Evolutionary conservation across 2,329 filamentous ascomycete genomes (phyloP).

Genomic region (Fusarium scirpi): DNA sequence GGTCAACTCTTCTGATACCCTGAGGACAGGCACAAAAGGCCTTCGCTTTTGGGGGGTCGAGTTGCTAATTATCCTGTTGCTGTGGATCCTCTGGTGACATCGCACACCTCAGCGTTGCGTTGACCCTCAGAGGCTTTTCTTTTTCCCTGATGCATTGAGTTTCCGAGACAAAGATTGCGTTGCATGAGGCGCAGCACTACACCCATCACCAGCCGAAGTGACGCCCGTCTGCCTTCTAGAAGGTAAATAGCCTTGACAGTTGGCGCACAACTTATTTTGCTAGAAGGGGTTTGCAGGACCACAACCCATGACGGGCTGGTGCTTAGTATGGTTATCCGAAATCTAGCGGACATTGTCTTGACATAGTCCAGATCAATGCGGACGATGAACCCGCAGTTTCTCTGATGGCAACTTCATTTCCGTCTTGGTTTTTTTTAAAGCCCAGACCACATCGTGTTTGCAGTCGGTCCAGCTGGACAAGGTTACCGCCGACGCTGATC

Average conservation of each 20-base stretch:
- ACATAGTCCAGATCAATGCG: not conserved
- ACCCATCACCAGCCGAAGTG: constrained; percentile 21
- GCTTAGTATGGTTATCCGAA: not conserved
- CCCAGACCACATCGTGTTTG: constrained; percentile 20
- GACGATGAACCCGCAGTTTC: constrained; percentile 2
- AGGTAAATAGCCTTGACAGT: constrained; percentile 9
- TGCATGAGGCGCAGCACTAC: constrained; percentile 42
- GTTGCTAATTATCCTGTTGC: not conserved
- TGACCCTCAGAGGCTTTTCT: constrained; percentile 11
- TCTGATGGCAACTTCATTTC: constrained; percentile 1
- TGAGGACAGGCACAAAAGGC: not conserved
- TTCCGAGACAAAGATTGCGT: constrained; percentile 41
- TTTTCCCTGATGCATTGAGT: not conserved
- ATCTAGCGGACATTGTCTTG: not conserved
- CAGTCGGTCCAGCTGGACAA: constrained; percentile 47
- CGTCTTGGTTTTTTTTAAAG: constrained; percentile 3
- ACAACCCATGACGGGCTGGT: constrained; percentile 2
- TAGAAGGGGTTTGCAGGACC: not conserved
- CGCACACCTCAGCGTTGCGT: constrained; percentile 4
- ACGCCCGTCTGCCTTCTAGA: constrained; percentile 41
- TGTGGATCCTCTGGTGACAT: constrained; percentile 14
- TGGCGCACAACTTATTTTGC: not conserved
- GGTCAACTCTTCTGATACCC: no score
- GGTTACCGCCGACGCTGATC: constrained; percentile 44
- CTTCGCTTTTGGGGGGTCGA: not conserved